phyloP scores from a whole-genome alignment of 352 stramenopile genomes.

The Phytopythium helicoides region DNA sequence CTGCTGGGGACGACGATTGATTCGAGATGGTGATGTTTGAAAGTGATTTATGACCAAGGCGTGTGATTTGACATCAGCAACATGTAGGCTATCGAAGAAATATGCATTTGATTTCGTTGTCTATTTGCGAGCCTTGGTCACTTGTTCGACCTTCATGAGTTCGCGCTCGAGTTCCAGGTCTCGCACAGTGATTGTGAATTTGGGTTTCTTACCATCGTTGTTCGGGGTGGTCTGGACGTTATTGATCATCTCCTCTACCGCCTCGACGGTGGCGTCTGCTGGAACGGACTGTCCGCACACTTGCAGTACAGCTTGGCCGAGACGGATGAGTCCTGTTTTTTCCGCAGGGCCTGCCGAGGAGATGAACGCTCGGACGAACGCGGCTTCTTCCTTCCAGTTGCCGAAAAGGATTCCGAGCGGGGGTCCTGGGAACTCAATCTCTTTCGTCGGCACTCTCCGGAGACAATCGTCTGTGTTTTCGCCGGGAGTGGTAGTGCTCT shows the following conservation, averaged over 20 bases:
- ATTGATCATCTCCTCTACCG: constrained; percentile 71
- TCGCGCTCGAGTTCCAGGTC: constrained; percentile 79
- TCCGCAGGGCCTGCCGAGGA: constrained; percentile 72
- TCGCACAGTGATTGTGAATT: constrained; percentile 67
- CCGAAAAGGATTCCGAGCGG: constrained; percentile 82
- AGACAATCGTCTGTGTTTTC: constrained; percentile 14
- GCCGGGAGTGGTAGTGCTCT: background rate
- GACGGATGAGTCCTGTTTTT: constrained; percentile 53
- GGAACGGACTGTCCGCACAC: constrained; percentile 70
- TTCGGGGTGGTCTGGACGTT: constrained; percentile 24
- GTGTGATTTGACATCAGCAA: too few relatives aligned
- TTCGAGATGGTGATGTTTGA: too few relatives aligned
- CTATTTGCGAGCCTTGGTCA: too few relatives aligned
- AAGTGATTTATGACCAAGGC: too few relatives aligned
- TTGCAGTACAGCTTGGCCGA: constrained; percentile 70
- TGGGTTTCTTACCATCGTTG: constrained; percentile 19
- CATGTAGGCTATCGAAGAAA: too few relatives aligned
- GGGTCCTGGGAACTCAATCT: constrained; percentile 59
- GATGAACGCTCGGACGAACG: constrained; percentile 79
- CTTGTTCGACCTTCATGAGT: constrained; percentile 48
- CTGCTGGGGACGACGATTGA: too few relatives aligned
- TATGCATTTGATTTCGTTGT: too few relatives aligned
- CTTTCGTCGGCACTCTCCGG: constrained; percentile 26
- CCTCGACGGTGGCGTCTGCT: constrained; percentile 42
- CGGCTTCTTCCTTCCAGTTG: constrained; percentile 76